Conservation (phyloP, 495 filamentous ascomycete species). For the Aspergillus ostianus region DNA sequence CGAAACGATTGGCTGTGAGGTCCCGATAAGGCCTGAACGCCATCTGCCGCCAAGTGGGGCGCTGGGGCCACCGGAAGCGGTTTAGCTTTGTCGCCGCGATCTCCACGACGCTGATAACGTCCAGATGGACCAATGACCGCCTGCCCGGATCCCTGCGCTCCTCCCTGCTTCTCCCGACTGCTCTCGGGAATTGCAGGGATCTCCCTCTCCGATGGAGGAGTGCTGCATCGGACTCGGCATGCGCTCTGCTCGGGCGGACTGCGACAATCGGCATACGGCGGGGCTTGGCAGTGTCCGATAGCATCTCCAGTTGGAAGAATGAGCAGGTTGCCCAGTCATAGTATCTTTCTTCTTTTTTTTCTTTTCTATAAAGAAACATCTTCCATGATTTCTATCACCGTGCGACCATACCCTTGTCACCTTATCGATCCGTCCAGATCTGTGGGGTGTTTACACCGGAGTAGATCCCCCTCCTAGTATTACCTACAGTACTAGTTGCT, state of each 20-base stretch:
- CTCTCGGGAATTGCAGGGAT: slow-evolving; percentile 6
- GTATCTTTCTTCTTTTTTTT: too few relatives aligned
- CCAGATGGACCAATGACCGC: slow-evolving; percentile 8
- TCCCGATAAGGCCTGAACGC: slow-evolving; percentile 22
- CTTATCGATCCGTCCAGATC: background rate
- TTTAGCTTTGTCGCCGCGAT: slow-evolving; percentile 7
- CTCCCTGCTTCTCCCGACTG: slow-evolving; percentile 11
- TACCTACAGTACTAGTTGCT: too few relatives aligned
- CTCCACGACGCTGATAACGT: slow-evolving; percentile 17
- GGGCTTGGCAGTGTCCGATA: too few relatives aligned
- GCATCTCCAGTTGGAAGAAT: too few relatives aligned
- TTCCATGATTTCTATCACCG: too few relatives aligned
- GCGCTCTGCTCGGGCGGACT: too few relatives aligned
- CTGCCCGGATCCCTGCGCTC: background rate
- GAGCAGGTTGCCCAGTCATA: too few relatives aligned
- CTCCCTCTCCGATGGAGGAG: background rate
- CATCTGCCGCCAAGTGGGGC: slow-evolving; percentile 15
- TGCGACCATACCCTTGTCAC: too few relatives aligned
- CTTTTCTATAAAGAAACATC: too few relatives aligned
- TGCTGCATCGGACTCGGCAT: background rate
- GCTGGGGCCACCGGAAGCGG: slow-evolving; percentile 1
- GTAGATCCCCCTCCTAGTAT: too few relatives aligned
- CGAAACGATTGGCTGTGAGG: slow-evolving; percentile 21
- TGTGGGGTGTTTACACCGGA: background rate
- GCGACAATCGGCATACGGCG: too few relatives aligned